A percentile compares a stretch with the other conserved stretches of the same genome.
Conservation (phyloP, 2,329 filamentous ascomycete genomes). For the Talaromyces atroroseus region DNA sequence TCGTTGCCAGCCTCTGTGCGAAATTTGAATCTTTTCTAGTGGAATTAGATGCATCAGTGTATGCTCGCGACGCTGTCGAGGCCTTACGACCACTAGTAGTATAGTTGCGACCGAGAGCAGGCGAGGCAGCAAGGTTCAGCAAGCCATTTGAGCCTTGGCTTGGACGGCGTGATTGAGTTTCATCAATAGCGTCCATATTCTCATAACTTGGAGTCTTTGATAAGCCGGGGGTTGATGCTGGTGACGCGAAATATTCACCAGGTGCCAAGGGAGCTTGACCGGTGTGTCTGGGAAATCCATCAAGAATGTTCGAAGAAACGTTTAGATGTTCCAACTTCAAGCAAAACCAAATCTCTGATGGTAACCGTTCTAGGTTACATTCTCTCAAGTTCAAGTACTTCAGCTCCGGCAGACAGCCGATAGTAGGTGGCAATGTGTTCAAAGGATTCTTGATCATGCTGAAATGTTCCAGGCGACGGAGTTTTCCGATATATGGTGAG, state of each 20-base stretch:
- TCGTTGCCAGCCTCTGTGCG: constrained; percentile 72
- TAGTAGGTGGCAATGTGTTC: constrained; percentile 74
- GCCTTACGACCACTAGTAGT: constrained; percentile 77
- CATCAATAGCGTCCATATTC: constrained; percentile 64
- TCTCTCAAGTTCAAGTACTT: constrained; percentile 82
- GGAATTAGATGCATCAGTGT: constrained; percentile 54
- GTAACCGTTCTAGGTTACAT: constrained; percentile 85
- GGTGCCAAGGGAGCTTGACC: constrained; percentile 61
- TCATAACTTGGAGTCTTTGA: constrained; percentile 68
- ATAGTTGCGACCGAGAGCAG: constrained; percentile 64
- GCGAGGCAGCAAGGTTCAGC: constrained; percentile 60
- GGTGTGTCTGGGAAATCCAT: constrained; percentile 79
- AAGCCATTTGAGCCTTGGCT: constrained; percentile 77
- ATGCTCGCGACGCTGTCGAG: constrained; percentile 68
- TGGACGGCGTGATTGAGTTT: constrained; percentile 63
- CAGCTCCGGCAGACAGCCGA: constrained; percentile 80
- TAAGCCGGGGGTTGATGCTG: constrained; percentile 43
- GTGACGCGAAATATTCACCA: constrained; percentile 39
- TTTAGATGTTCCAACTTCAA: constrained; percentile 86
- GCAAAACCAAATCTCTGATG: constrained; percentile 94
- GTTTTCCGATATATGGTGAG: constrained; percentile 75
- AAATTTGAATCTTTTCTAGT: constrained; percentile 82
- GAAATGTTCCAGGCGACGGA: constrained; percentile 80
- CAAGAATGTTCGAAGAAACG: constrained; percentile 88
- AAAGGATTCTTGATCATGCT: constrained; percentile 91